Conservation (phyloP, 208 protist genomes). For the Leishmania turanica region DNA sequence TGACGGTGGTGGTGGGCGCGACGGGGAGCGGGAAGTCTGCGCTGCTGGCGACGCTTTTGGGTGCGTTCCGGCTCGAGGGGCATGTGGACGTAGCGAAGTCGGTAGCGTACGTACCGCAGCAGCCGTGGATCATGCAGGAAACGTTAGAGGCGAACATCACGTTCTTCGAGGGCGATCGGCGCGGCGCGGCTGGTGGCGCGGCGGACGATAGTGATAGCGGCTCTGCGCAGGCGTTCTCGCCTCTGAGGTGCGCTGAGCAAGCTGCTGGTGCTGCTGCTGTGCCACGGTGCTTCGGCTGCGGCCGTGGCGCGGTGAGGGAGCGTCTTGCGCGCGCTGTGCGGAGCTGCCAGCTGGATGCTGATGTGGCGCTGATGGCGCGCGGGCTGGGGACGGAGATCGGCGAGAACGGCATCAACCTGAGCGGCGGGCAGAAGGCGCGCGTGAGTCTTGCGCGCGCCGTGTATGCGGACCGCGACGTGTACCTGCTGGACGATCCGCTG, state of each 20-base stretch:
- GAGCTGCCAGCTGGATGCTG: conserved; percentile 63
- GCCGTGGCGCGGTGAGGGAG: conserved; percentile 48
- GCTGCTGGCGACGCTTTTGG: conserved; percentile 39
- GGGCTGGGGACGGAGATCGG: conserved; percentile 52
- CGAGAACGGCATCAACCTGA: conserved; percentile 62
- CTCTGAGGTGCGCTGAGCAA: conserved; percentile 41
- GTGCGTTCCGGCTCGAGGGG: conserved; percentile 27
- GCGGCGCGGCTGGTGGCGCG: not conserved
- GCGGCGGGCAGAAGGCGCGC: conserved; percentile 88
- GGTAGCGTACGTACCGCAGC: conserved; percentile 92
- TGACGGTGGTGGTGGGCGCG: conserved; percentile 47
- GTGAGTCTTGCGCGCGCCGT: conserved; percentile 85
- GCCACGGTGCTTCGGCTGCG: conserved; percentile 58
- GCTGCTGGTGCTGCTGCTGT: conserved; percentile 37
- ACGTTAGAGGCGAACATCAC: conserved; percentile 94
- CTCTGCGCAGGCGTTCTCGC: conserved; percentile 1
- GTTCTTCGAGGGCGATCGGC: conserved; percentile 66
- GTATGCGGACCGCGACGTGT: conserved; percentile 85
- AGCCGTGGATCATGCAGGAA: conserved; percentile 93
- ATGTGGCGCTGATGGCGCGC: conserved; percentile 61
- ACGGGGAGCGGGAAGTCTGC: conserved; percentile 54
- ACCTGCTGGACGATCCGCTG: conserved; percentile 94
- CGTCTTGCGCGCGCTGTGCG: conserved; percentile 37
- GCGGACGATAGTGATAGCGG: conserved; percentile 16
- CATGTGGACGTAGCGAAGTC: conserved; percentile 10